Evolutionary conservation across 768 basidiomycete genomes (phyloP).

Genomic region (Pleurotus ostreatus): DNA sequence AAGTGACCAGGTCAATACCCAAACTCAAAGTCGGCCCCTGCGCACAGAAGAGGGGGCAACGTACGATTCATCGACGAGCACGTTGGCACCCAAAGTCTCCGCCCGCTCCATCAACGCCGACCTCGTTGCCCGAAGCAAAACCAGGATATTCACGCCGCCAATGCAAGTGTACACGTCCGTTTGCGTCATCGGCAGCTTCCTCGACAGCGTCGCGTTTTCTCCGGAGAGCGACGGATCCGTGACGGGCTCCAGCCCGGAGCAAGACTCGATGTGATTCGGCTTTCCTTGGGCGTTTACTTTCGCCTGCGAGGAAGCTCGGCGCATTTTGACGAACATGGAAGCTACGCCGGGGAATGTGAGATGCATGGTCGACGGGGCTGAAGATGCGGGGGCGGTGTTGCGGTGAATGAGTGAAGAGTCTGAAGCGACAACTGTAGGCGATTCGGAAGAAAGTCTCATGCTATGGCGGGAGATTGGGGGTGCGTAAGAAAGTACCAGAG

Average conservation of each 20-base stretch:
- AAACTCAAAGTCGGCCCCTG: neutral
- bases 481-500: neutral
- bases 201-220: constrained; percentile 15
- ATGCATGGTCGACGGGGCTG: constrained; percentile 16
- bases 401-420: neutral
- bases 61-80: constrained; percentile 67
- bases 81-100: constrained; percentile 47
- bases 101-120: constrained; percentile 47
- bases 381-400: constrained; percentile 8
- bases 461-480: neutral
- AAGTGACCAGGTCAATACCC: neutral
- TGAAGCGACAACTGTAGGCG: neutral
- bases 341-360: constrained; percentile 40
- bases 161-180: constrained; percentile 51
- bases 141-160: constrained; percentile 57
- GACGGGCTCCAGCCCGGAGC: constrained; percentile 33
- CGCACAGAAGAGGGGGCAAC: constrained; percentile 23
- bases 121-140: constrained; percentile 55
- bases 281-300: constrained; percentile 13
- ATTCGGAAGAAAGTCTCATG: constrained; percentile 2
- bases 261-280: constrained; percentile 25
- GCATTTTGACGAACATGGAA: constrained; percentile 51
- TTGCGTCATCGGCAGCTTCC: constrained; percentile 15
- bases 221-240: constrained; percentile 32
- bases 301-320: constrained; percentile 25